Base-by-base conservation (phyloP, 2,329 filamentous ascomycete species). In the Xylariales sp. region DNA sequence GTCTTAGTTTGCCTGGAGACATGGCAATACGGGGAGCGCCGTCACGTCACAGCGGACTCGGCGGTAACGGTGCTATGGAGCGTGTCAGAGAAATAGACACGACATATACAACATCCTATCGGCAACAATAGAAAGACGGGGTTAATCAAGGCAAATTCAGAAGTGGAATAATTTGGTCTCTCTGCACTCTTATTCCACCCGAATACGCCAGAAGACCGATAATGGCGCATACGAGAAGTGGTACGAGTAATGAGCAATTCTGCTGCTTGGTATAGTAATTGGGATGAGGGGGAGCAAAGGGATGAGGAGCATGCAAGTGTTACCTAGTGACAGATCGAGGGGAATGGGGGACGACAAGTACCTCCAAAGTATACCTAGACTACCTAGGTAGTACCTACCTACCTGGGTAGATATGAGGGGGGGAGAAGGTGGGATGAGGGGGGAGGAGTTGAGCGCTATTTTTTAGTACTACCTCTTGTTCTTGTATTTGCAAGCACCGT, bases 1-100 rank as follows among this genome's bases (percentile, higher is more conserved):
- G 63, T 62, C 12, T 18, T 34, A 41, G 43, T 34, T 56, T 41
- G 43, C 52, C 36, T 18, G 56, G 53, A 49, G 56, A 32, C 68
- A 70, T 70, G 49, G 52, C 60, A 28, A 57, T 39, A 63, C 49
- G 45, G 36, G 45, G 12, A 43, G 28, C 46, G 30, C 57, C 49
- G 32, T 59, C 45, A 46, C 18, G 49, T 62, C 50, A 60, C 54
- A 53, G 52, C 28, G 28, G 36, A 12, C 28, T 61, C 39, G 46
- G 34, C 34, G 56, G 49, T 32, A 18, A 50, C 34, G 23, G 28
- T 41, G 53, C 49, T 32, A 18, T 54, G 43, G 34, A 23, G 49
- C n/a, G 41, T 41, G 41, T 62, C 18, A 45, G 9, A 14, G 36
- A n/a, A 56, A 39, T 3, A 34, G 18, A 41, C 43, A 61, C 52